These are phyloP conservation scores for Exophiala phaeomuriformis DNA, from an alignment of 2,329 filamentous ascomycete genomes.

Conservation along the genomic window DNA sequence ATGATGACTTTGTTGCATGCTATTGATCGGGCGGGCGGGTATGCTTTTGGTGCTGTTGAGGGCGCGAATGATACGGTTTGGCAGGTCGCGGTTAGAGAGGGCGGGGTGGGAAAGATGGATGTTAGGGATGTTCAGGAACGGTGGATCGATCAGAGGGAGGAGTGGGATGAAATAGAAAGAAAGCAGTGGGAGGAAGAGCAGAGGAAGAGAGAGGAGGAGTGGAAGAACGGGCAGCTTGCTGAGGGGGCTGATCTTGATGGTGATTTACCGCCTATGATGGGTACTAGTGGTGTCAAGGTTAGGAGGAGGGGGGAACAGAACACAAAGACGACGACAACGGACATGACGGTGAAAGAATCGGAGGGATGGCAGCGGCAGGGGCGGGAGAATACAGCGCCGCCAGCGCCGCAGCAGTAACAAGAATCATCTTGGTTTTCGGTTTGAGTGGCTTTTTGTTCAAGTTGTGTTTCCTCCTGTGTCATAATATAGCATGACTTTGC, in stretches of 20 bases:
- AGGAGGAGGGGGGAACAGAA: slow-evolving; percentile 10
- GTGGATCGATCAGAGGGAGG: slow-evolving; percentile 86
- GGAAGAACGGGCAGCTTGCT: slow-evolving; percentile 9
- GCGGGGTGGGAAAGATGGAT: slow-evolving; percentile 59
- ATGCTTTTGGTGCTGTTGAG: slow-evolving; percentile 83
- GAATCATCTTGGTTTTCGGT: too few species aligned
- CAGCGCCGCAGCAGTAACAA: too few species aligned
- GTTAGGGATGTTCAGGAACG: slow-evolving; percentile 87
- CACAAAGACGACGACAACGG: neutral
- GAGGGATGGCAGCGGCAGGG: too few species aligned
- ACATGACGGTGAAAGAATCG: too few species aligned
- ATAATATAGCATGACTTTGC: too few species aligned
- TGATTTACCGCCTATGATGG: slow-evolving; percentile 36
- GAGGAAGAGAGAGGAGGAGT: slow-evolving; percentile 41
- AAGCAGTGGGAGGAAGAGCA: slow-evolving; percentile 69
- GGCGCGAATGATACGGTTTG: slow-evolving; percentile 95
- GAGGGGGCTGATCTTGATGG: slow-evolving; percentile 27
- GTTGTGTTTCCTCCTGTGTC: too few species aligned
- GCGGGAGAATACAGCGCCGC: too few species aligned
- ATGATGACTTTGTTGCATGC: slow-evolving; percentile 88
- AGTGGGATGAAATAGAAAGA: slow-evolving; percentile 72
- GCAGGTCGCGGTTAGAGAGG: slow-evolving; percentile 83
- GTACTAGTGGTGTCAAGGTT: slow-evolving; percentile 63
- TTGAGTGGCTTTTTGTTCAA: too few species aligned
- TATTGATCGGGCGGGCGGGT: slow-evolving; percentile 86